Evolutionary conservation across 2,329 filamentous ascomycete species (phyloP).

Genomic region (Botrytis cinerea): DNA sequence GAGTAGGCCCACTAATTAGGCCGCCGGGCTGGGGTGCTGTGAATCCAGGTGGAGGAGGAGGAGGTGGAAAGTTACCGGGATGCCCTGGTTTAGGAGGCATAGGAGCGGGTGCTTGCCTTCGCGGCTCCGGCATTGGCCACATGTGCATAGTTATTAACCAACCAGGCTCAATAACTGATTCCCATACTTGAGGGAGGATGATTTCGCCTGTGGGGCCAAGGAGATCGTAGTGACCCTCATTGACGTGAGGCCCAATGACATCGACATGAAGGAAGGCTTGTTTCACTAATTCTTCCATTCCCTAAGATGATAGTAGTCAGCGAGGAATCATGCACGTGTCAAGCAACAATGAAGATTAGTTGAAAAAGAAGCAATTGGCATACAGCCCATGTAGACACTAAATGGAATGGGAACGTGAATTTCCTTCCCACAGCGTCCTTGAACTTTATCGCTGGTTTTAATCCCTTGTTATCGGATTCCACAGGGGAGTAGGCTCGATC

Average conservation of each 20-base stretch:
- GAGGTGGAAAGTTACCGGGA: neutral
- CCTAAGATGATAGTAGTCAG: constrained; percentile 49
- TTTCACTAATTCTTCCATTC: constrained; percentile 83
- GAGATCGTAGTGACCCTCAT: constrained; percentile 77
- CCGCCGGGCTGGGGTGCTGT: neutral
- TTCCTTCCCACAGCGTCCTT: constrained; percentile 90
- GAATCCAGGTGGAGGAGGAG: neutral
- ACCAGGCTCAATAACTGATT: constrained; percentile 76
- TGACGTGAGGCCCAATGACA: constrained; percentile 72
- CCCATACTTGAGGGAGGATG: constrained; percentile 79
- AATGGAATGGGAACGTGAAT: constrained; percentile 85
- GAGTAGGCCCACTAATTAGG: neutral
- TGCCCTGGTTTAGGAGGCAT: neutral
- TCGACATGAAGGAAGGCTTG: constrained; percentile 81
- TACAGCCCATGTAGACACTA: constrained; percentile 84
- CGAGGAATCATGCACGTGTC: neutral
- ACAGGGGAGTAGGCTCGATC: neutral
- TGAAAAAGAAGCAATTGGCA: constrained; percentile 26
- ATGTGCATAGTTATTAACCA: constrained; percentile 70
- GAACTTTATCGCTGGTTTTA: constrained; percentile 55
- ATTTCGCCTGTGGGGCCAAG: constrained; percentile 79
- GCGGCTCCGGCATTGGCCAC: constrained; percentile 55
- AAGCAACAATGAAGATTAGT: neutral
- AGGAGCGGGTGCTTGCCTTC: neutral
- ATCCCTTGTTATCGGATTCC: neutral